Evolutionary conservation across 2,329 filamentous ascomycete species (phyloP).

Genomic region (Colletotrichum karsti): DNA sequence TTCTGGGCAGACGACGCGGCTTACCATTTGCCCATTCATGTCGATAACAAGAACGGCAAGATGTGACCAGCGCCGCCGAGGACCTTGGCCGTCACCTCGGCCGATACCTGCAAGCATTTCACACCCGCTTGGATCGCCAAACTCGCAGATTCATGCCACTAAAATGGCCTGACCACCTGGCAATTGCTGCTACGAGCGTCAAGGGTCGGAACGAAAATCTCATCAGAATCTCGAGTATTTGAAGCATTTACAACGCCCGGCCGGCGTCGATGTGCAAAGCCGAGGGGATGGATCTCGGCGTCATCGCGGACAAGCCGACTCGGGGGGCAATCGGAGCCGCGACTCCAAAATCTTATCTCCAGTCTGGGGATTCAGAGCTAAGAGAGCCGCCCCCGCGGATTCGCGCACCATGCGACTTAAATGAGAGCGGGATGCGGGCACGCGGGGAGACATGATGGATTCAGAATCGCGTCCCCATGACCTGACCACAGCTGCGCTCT

Average conservation of each 20-base stretch:
- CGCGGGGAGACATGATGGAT: conserved; percentile 20
- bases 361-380: conserved; percentile 17
- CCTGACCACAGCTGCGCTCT: neutral
- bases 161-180: neutral
- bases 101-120: neutral
- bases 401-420: conserved; percentile 1
- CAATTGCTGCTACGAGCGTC: neutral
- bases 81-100: conserved; percentile 6
- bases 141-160: neutral
- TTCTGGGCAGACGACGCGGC: neutral
- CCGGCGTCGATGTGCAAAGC: neutral
- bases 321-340: conserved; percentile 11
- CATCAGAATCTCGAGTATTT: neutral
- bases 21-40: neutral
- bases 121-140: neutral
- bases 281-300: neutral
- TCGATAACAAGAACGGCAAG: neutral
- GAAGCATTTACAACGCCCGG: neutral
- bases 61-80: neutral
- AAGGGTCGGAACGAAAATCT: neutral
- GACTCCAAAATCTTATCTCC: conserved; percentile 4
- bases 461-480: conserved; percentile 14
- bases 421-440: conserved; percentile 12
- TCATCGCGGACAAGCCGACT: neutral
- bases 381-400: conserved; percentile 14